Evolutionary conservation across 352 stramenopile genomes (phyloP), one percentile per base, ranked within the genome.

Genomic region (Globisporangium rhizosaccharum): DNA sequence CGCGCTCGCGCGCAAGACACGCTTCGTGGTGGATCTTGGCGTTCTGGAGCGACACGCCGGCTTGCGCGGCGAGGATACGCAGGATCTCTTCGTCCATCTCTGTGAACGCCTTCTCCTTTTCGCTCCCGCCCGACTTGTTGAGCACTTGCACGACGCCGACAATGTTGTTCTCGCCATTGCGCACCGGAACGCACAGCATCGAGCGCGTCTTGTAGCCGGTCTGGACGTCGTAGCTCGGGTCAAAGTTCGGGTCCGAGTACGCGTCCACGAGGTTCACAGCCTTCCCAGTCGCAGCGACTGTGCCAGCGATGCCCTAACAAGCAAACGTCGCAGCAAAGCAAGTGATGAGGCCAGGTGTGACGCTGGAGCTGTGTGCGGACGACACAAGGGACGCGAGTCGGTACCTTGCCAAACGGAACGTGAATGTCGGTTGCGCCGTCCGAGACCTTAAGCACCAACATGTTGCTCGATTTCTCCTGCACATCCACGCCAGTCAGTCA

Each of bases 161-260:
- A 36, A 94, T 88, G 11, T 79, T 76, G 61, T 90, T 87, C 47
- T 75, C 64, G 7, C 79, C 74, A 30, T 94, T 88, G 42, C 79
- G 79, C 2, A 97, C 83, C 0, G 96, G 96, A 11, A 94, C 77
- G 28, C 87, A 97, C n/a, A 98, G 68, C 57, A 98, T 91, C 36
- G 79, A 95, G 33, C 76, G 79, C 15, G 96, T 98, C 45, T 86
- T 78, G 67, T 97, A 98, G 3, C 92, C 94, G 12, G 90, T 98
- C 54, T 90, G 72, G 47, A 91, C 73, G 53, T 98, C 93, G 63
- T 97, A 96, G 33, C 94, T 77, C 51, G 75, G 77, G 60, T 98
- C 92, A 63, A 98, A 98, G 54, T 90, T 89, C 1, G 82, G 66
- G 57, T 98, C 92, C n/a, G 90, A 64, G 63, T 98, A 98, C 1